Base-by-base conservation (phyloP, 805 yeast species). In the Candida ovalis region DNA sequence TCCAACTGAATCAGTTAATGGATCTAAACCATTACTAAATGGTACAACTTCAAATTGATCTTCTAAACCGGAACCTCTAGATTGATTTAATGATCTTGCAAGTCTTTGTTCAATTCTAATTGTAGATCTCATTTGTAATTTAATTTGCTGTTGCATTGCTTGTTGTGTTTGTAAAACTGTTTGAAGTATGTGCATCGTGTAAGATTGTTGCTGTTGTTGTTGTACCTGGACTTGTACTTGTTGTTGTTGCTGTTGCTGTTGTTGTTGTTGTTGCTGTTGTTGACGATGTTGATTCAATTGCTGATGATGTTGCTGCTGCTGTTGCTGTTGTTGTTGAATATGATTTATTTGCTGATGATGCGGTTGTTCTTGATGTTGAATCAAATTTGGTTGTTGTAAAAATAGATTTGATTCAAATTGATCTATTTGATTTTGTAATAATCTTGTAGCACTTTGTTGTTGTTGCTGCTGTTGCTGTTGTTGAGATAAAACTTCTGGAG, bases 31-130 rank as follows among this genome's bases (percentile, higher is more conserved):
- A 32, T 53, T 54, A 13, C 53, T 48, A 38, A 53, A 63, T 3
- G 67, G 64, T 5, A 64, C 54, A 3, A 58, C 38, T 35, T 63
- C 69, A 53, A 52, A 66, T 23, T 56, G 57, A n/a, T 47, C 46
- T 30, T 64, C 68, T 19, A 63, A 21, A 2, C 70, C 70, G 12
- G 62, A 46, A 1, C 68, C 70, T 23, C 68, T 48, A n/a, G 49
- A 35, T 27, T 51, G 49, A 45, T 66, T 66, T 18, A 53, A 27
- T 4, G 56, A 50, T 18, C 60, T 51, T 5, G 62, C 58, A 17
- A 63, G 46, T 19, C 62, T 54, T 43, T 64, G 69, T 45, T 66
- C 66, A 13, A 64, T 51, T 17, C 58, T 25, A 9, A 60, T 53
- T 4, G 57, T 42, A 1, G 58, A 49, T 18, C 54, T 48, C 25